Conservation (phyloP, 441 rosid genomes). For the Erysimum cheiri region DNA sequence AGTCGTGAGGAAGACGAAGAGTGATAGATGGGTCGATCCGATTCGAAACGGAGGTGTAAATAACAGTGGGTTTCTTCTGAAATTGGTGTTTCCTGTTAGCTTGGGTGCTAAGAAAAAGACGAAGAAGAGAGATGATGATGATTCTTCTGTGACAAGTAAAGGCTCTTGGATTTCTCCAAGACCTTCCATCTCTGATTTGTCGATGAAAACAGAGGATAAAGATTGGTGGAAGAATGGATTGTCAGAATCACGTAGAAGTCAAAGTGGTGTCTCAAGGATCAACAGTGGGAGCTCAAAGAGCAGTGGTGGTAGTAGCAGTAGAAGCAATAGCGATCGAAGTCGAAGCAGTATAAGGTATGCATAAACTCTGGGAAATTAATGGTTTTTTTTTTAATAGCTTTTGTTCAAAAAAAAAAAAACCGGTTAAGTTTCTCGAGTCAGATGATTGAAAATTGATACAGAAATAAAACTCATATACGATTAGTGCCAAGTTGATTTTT, state of each 20-base stretch:
- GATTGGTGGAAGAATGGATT: conserved; percentile 73
- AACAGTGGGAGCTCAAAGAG: conserved; percentile 60
- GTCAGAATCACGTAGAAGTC: conserved; percentile 47
- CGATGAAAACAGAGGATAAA: conserved; percentile 52
- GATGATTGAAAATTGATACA: conserved; percentile 7
- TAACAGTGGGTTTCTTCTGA: conserved; percentile 68
- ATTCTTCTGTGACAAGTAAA: conserved; percentile 44
- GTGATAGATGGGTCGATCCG: conserved; percentile 32
- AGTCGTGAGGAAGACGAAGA: conserved; percentile 43
- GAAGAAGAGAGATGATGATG: conserved; percentile 40
- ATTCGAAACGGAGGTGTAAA: conserved; percentile 51
- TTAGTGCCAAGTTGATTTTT: not conserved
- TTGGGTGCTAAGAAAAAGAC: conserved; percentile 49
- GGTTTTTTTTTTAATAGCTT: not conserved
- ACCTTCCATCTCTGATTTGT: conserved; percentile 52
- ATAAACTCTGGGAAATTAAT: not conserved
- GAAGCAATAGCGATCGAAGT: conserved; percentile 48
- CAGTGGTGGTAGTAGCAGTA: conserved; percentile 48
- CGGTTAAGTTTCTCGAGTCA: not conserved
- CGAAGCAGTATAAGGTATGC: conserved; percentile 41
- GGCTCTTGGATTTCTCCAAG: conserved; percentile 49
- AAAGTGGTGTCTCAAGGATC: conserved; percentile 51
- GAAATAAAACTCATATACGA: not conserved
- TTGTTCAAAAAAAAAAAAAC: too few relatives aligned
- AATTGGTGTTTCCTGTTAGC: conserved; percentile 69